Conservation (phyloP, 1,139 yeast species). For the Hyphopichia pseudoburtonii region DNA sequence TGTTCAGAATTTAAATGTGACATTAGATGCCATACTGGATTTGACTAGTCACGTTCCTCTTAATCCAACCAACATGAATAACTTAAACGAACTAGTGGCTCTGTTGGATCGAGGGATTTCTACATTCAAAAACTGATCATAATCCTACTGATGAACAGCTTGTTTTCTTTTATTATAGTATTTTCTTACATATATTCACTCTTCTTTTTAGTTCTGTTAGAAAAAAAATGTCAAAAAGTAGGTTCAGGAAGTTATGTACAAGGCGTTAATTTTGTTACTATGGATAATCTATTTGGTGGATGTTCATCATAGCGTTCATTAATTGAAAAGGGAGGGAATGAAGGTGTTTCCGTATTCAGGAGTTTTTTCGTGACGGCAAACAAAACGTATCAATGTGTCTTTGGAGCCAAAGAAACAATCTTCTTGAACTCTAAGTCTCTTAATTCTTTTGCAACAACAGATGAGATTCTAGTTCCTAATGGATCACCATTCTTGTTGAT, state of each 20-base stretch:
- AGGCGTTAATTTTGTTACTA: not conserved
- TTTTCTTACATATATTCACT: no score
- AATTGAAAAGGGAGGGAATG: no score
- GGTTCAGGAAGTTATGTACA: no score
- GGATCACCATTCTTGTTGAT: conserved; percentile 93
- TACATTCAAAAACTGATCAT: conserved; percentile 17
- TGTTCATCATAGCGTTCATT: no score
- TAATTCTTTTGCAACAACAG: conserved; percentile 90
- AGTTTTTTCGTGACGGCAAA: no score
- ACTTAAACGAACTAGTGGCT: conserved; percentile 20
- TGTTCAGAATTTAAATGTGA: conserved; percentile 13
- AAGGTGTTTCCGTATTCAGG: conserved; percentile 7
- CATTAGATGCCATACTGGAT: conserved; percentile 15
- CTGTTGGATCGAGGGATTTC: conserved; percentile 26
- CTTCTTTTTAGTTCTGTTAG: no score
- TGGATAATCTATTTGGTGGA: no score
- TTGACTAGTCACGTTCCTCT: conserved; percentile 18
- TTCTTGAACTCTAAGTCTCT: conserved; percentile 82
- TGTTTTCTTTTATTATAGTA: no score
- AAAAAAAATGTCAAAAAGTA: no score
- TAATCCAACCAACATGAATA: conserved; percentile 13
- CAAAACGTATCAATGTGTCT: conserved; percentile 54
- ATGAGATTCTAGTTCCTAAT: conserved; percentile 88
- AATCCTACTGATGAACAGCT: no score
- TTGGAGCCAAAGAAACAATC: conserved; percentile 88